phyloP scores from a whole-genome alignment of 257 asterid species.

The Primulina huaijiensis region DNA sequence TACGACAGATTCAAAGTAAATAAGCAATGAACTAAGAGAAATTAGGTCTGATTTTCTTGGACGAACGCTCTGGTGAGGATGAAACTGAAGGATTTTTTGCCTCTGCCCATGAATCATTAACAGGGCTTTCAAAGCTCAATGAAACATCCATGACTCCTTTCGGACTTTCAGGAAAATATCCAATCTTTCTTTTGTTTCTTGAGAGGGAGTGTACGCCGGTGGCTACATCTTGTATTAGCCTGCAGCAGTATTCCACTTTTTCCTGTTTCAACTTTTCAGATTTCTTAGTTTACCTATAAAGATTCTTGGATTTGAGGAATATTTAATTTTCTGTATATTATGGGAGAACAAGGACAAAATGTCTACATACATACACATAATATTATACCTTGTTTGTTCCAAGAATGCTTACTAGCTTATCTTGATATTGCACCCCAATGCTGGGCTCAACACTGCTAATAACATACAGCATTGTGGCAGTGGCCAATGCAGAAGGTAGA shows the following conservation, averaged over 20 bases:
- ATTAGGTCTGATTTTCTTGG: conserved; percentile 49
- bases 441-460: conserved; percentile 53
- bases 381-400: conserved; percentile 60
- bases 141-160: conserved; percentile 65
- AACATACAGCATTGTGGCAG: conserved; percentile 71
- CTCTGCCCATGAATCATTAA: conserved; percentile 43
- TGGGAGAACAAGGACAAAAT: too few relatives aligned
- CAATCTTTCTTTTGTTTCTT: conserved; percentile 50
- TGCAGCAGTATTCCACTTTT: conserved; percentile 59
- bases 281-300: not conserved
- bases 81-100: conserved; percentile 42
- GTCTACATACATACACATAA: not conserved
- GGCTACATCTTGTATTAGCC: conserved; percentile 51
- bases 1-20: not conserved
- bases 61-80: conserved; percentile 67
- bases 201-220: conserved; percentile 31
- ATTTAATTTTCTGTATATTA: not conserved
- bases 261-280: conserved; percentile 41
- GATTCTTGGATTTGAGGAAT: not conserved
- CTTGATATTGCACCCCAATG: conserved; percentile 47
- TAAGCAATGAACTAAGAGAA: not conserved
- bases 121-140: conserved; percentile 51
- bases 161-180: conserved; percentile 63
- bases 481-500: conserved; percentile 79
- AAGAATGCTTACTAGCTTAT: conserved; percentile 55